Evolutionary conservation across 108 stramenopile genomes (phyloP).

Genomic region (Ochromonas danica): DNA sequence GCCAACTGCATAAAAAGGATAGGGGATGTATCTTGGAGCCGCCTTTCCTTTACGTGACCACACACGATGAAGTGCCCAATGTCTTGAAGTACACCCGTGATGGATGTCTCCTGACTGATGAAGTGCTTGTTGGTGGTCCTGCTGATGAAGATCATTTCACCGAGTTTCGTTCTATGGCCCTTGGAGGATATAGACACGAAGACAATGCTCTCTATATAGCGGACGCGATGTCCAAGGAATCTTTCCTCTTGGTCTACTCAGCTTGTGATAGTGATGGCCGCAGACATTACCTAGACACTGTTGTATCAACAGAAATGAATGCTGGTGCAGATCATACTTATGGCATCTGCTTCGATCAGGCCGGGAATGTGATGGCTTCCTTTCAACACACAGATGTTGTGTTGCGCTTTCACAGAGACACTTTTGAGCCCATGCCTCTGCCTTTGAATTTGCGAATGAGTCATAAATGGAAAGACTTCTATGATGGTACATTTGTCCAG

Average conservation of each 20-base stretch:
- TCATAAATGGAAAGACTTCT: constrained; percentile 7
- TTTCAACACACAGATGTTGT: constrained; percentile 32
- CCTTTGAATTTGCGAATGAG: background rate
- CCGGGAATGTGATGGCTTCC: background rate
- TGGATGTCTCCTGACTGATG: background rate
- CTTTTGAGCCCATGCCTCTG: constrained; percentile 29
- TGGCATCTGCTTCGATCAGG: constrained; percentile 10
- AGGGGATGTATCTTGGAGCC: no score
- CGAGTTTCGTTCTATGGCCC: constrained; percentile 3
- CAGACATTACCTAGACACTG: constrained; percentile 8
- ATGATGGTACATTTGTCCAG: constrained; percentile 24
- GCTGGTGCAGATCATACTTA: constrained; percentile 20
- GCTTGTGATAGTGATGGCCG: constrained; percentile 12
- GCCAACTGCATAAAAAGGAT: no score
- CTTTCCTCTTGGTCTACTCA: background rate
- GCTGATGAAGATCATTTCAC: background rate
- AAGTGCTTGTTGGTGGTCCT: constrained; percentile 7
- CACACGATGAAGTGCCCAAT: constrained; percentile 27
- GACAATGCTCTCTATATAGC: constrained; percentile 2
- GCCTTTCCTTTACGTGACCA: background rate
- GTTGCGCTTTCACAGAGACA: constrained; percentile 5
- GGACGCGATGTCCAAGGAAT: background rate
- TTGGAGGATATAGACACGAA: background rate
- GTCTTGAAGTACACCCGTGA: background rate
- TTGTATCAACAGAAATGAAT: background rate